Evolutionary conservation across 306 rosid genomes (phyloP), one percentile per base, ranked within the genome.

Genomic region (Amphicarpaea edgeworthii): DNA sequence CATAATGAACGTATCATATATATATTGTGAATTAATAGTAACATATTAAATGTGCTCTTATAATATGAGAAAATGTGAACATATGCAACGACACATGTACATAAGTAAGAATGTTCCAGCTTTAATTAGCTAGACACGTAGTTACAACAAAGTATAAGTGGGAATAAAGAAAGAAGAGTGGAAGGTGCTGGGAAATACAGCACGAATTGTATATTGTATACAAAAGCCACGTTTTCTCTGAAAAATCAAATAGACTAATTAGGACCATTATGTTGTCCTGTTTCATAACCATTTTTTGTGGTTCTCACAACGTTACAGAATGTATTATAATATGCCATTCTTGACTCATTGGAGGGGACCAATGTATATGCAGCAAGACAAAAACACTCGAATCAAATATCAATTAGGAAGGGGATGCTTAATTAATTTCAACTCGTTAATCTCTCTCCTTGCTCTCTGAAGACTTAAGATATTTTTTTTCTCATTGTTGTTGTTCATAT

Each of bases 221-320:
- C 8, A 62, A 32, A 61, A n/a, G 6, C 4, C 61, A 49, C 34
- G 63, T 51, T 32, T 32, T 20, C 8, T 70, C 20, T 3, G 20
- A 50, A 34, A 34, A 34, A 62, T 17, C 3, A 17, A 62, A 62
- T 32, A 26, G 20, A 49, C 42, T 8, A 49, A 47, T 2, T 17
- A 17, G 74, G 74, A 70, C 75, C 63, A 50, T 51, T 70, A 14
- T 20, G 20, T 50, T 51, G 75, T 70, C 75, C 5, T 50, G 47
- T 50, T 70, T 17, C 47, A 70, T 14, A 37, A 50, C 5, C 75
- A 19, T 70, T 12, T 12, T 51, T 51, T 53, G 64, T 70, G 50
- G 76, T 23, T 51, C 50, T 51, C 49, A 9, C 19, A 34, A 17
- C 5, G 4, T 63, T 17, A 32, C 75, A 64, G 59, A 24, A 46